Evolutionary conservation across 148 eudicot species (phyloP).

Genomic region (Amaranthus palmeri): DNA sequence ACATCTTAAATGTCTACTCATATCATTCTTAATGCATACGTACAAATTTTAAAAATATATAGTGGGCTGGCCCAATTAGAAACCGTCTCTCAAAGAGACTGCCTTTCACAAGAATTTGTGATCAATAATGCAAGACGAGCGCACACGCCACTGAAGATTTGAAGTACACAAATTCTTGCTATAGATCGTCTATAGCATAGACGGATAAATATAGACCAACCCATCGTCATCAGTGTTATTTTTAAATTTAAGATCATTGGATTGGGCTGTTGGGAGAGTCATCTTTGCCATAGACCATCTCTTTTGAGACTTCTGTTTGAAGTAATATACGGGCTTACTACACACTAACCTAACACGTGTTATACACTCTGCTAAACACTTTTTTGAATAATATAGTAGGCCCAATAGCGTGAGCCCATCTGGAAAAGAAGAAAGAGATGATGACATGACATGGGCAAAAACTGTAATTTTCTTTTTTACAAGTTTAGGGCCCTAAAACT

Average conservation of each 20-base stretch:
- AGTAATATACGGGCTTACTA: constrained; percentile 3
- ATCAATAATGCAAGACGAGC: background rate
- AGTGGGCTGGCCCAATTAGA: too few relatives aligned
- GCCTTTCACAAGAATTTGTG: too few relatives aligned
- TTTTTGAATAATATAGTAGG: background rate
- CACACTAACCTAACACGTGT: background rate
- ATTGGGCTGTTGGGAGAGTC: background rate
- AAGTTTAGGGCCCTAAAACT: constrained; percentile 4
- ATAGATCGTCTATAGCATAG: too few relatives aligned
- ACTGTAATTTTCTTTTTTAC: background rate
- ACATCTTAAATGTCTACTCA: too few relatives aligned
- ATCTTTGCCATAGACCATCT: too few relatives aligned
- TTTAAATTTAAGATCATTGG: background rate
- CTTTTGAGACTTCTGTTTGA: too few relatives aligned
- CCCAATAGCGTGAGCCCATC: constrained; percentile 17
- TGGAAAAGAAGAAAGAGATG: background rate
- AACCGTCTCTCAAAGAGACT: too few relatives aligned
- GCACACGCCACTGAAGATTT: background rate
- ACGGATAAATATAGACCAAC: too few relatives aligned
- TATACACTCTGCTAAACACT: background rate
- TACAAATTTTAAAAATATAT: too few relatives aligned
- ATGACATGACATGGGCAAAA: constrained; percentile 9
- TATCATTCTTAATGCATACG: too few relatives aligned
- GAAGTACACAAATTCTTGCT: too few relatives aligned
- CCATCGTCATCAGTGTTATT: too few relatives aligned